Evolutionary conservation across 257 asterid genomes (phyloP).

Genomic region (Buddleja alternifolia): DNA sequence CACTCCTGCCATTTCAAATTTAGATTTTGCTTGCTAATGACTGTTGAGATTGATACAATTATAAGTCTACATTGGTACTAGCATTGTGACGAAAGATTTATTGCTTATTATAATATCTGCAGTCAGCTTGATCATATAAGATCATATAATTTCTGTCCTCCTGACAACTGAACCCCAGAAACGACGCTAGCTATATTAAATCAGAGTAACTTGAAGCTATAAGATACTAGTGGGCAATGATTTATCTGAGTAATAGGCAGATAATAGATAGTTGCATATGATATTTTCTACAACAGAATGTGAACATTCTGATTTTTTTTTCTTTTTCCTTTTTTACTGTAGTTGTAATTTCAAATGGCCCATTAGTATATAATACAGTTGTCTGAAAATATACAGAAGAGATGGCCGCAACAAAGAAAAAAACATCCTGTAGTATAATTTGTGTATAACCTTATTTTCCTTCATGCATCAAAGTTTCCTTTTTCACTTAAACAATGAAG

Average conservation of each 20-base stretch:
- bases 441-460: not conserved
- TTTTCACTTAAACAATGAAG: conserved; percentile 17
- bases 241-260: not conserved
- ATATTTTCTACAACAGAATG: not conserved
- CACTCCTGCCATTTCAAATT: conserved; percentile 4
- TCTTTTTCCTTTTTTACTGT: not conserved
- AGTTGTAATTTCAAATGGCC: not conserved
- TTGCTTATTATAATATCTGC: too few relatives aligned
- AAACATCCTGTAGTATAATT: not conserved
- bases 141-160: too few relatives aligned
- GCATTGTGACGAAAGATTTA: too few relatives aligned
- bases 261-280: not conserved
- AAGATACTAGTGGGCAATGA: not conserved
- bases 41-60: not conserved
- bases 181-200: not conserved
- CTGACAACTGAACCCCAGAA: not conserved
- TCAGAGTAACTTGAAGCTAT: not conserved
- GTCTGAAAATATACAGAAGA: conserved; percentile 1
- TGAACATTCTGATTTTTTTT: too few relatives aligned
- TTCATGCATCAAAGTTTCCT: not conserved
- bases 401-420: not conserved
- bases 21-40: not conserved
- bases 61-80: too few relatives aligned
- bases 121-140: too few relatives aligned
- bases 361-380: conserved; percentile 1